phyloP scores from a whole-genome alignment of 2,329 filamentous ascomycete genomes.

The Coniochaeta prunicola region DNA sequence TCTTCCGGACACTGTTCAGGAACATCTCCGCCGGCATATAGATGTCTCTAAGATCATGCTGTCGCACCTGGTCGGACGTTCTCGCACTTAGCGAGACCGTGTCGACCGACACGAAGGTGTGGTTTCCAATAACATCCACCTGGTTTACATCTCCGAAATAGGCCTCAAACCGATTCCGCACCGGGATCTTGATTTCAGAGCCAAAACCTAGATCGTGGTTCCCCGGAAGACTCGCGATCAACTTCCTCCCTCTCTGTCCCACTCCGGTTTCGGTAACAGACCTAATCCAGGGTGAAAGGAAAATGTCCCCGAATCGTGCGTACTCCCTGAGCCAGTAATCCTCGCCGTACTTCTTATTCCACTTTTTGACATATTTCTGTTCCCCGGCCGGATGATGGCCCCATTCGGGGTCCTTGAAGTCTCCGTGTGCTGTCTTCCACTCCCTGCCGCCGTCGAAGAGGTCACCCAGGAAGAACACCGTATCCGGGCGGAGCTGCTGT shows the following conservation, averaged over 20 bases:
- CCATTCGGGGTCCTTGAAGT: slow-evolving; percentile 54
- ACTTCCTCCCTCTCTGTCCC: slow-evolving; percentile 62
- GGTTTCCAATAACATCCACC: slow-evolving; percentile 87
- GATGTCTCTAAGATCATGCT: slow-evolving; percentile 51
- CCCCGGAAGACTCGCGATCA: slow-evolving; percentile 81
- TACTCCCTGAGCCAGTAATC: slow-evolving; percentile 86
- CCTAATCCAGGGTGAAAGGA: slow-evolving; percentile 62
- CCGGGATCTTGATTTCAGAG: slow-evolving; percentile 69
- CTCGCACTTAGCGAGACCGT: slow-evolving; percentile 77
- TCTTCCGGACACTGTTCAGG: slow-evolving; percentile 55
- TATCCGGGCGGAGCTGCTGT: slow-evolving; percentile 70
- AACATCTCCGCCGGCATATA: slow-evolving; percentile 75
- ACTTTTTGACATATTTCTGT: slow-evolving; percentile 51
- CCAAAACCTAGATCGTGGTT: slow-evolving; percentile 96
- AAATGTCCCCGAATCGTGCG: slow-evolving; percentile 76
- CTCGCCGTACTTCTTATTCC: slow-evolving; percentile 70
- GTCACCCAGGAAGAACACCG: slow-evolving; percentile 85
- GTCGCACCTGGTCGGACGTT: slow-evolving; percentile 41
- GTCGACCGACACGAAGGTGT: slow-evolving; percentile 90
- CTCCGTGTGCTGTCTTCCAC: slow-evolving; percentile 68
- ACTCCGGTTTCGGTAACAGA: slow-evolving; percentile 45
- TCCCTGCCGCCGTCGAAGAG: slow-evolving; percentile 93
- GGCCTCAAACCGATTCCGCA: slow-evolving; percentile 75
- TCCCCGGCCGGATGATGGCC: slow-evolving; percentile 44
- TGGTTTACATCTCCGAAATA: slow-evolving; percentile 91